Conservation (phyloP, 2,329 filamentous ascomycete genomes). For the Cercospora zeina region DNA sequence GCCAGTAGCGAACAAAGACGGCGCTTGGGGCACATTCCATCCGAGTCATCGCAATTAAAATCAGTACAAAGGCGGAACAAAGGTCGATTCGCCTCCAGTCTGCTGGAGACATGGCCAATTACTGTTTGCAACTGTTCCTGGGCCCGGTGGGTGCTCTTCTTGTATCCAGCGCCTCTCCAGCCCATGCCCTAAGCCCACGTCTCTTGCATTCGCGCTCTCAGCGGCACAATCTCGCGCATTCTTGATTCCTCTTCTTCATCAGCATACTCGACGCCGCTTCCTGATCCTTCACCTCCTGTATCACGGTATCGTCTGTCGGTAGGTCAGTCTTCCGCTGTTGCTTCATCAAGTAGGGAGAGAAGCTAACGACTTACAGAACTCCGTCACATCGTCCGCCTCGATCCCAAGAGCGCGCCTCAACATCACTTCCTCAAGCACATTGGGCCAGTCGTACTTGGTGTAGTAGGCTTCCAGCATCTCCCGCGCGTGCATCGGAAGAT, state of each 20-base stretch:
- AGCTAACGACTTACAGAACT: constrained; percentile 27
- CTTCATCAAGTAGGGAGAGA: not conserved
- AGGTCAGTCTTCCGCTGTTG: constrained; percentile 7
- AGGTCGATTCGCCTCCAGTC: constrained; percentile 6
- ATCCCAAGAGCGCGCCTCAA: constrained; percentile 17
- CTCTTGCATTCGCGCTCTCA: constrained; percentile 12
- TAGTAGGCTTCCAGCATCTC: constrained; percentile 23
- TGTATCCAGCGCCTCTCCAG: not conserved
- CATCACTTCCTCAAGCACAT: constrained; percentile 21
- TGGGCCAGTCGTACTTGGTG: constrained; percentile 18
- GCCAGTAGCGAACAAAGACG: not conserved
- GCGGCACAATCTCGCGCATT: constrained; percentile 4
- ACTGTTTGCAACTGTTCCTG: not conserved
- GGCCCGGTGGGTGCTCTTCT: not conserved
- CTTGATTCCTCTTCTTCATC: constrained; percentile 1
- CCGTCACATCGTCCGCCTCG: constrained; percentile 7
- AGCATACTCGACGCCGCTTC: not conserved
- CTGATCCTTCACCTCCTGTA: not conserved
- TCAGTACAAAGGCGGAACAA: constrained; percentile 19
- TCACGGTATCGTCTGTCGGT: not conserved
- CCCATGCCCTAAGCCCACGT: not conserved
- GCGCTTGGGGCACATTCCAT: constrained; percentile 15
- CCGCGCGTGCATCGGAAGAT: constrained; percentile 15
- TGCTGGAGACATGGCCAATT: not conserved
- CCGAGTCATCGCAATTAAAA: constrained; percentile 16